phyloP scores from a whole-genome alignment of 1,139 yeast genomes.

The Blastobotrys malaysiensis region DNA sequence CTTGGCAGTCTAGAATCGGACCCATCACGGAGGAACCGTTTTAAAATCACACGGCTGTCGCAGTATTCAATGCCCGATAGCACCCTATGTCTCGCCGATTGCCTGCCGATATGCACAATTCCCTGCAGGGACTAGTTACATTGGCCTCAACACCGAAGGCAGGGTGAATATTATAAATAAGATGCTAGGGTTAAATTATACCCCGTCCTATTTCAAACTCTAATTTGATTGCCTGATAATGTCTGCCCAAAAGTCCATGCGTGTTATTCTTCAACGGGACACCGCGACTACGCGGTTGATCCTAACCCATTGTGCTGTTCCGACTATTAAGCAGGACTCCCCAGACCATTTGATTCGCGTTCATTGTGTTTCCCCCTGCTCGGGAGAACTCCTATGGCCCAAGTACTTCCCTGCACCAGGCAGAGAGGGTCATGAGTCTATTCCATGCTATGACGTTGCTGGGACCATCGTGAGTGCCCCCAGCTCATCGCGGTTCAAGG shows the following conservation, averaged over 20 bases:
- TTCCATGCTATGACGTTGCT: not conserved
- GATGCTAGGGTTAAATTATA: no score
- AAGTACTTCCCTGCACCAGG: not conserved
- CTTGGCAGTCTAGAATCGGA: not conserved
- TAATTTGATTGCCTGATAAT: not conserved
- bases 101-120: not conserved
- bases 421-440: not conserved
- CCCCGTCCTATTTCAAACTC: no score
- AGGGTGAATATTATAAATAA: no score
- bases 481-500: not conserved
- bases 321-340: not conserved
- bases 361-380: not conserved
- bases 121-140: no score
- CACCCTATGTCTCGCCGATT: not conserved
- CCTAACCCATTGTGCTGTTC: not conserved
- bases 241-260: not conserved
- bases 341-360: not conserved
- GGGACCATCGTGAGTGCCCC: not conserved
- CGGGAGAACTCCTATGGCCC: not conserved
- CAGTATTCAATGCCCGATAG: not conserved
- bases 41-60: not conserved
- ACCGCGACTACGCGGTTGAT: not conserved
- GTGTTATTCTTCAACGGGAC: not conserved
- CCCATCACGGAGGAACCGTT: not conserved
- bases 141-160: no score